These are phyloP conservation scores for Calonectria honghensis DNA, from an alignment of 2,329 filamentous ascomycete species.

Conservation along the genomic window DNA sequence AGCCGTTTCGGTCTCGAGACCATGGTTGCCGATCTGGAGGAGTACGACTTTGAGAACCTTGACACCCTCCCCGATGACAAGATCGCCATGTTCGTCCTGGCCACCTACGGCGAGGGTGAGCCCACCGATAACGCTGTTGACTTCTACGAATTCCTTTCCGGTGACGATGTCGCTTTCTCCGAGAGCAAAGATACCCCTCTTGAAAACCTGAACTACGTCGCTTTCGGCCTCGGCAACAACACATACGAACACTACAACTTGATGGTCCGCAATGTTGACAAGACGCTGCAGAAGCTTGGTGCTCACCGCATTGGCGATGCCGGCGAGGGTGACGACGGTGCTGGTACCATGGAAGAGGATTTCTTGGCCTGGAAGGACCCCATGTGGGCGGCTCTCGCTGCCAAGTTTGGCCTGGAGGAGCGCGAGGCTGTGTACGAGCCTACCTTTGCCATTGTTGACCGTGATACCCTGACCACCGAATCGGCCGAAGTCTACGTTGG, in stretches of 20 bases:
- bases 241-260: slow-evolving; percentile 99
- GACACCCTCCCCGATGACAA: slow-evolving; percentile 93
- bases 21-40: slow-evolving; percentile 98
- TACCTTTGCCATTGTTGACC: slow-evolving; percentile 87
- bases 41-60: slow-evolving; percentile 97
- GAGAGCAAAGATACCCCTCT: slow-evolving; percentile 84
- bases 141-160: slow-evolving; percentile 96
- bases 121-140: slow-evolving; percentile 99
- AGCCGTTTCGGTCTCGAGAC: slow-evolving; percentile 97
- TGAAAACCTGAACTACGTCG: slow-evolving; percentile 90
- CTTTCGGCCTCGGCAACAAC: slow-evolving; percentile 98
- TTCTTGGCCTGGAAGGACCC: slow-evolving; percentile 99
- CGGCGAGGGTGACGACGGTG: slow-evolving; percentile 97
- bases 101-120: slow-evolving; percentile 98
- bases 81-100: slow-evolving; percentile 94
- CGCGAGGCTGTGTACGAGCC: slow-evolving; percentile 97
- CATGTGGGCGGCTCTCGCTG: slow-evolving; percentile 92
- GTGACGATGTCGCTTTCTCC: slow-evolving; percentile 88
- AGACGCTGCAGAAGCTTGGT: slow-evolving; percentile 86
- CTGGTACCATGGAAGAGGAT: slow-evolving; percentile 99
- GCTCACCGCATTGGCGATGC: slow-evolving; percentile 89
- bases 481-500: slow-evolving; percentile 92
- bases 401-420: slow-evolving; percentile 92
- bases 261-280: slow-evolving; percentile 95
- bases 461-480: slow-evolving; percentile 82